Percentiles rank a stretch among this genome's conserved stretches.
Conservation (phyloP, 192 early-diverging fungal genomes). For the Entomortierella parvispora region DNA sequence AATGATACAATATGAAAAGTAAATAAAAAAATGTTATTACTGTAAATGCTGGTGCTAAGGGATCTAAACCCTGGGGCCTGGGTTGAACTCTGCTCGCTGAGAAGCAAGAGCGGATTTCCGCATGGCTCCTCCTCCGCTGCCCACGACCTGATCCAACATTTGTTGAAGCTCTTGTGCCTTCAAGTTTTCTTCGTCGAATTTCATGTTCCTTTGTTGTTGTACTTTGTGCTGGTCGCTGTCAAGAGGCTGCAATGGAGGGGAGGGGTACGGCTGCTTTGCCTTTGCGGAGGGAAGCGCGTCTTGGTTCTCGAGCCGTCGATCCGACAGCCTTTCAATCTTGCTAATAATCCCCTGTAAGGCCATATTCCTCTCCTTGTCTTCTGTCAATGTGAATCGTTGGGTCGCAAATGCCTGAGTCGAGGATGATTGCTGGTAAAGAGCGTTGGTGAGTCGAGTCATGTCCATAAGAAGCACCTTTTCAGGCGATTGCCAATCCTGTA, state of each 20-base stretch:
- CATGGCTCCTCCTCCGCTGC: slow-evolving; percentile 27
- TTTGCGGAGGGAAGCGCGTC: slow-evolving; percentile 49
- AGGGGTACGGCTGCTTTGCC: slow-evolving; percentile 60
- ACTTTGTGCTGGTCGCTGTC: slow-evolving; percentile 60
- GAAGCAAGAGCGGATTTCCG: slow-evolving; percentile 29
- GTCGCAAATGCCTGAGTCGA: slow-evolving; percentile 39
- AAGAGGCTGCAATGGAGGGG: slow-evolving; percentile 63
- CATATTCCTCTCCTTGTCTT: slow-evolving; percentile 56
- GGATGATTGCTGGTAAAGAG: slow-evolving; percentile 55
- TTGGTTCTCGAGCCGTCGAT: slow-evolving; percentile 56
- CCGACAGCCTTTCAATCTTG: slow-evolving; percentile 57
- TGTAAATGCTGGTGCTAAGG: too few relatives aligned
- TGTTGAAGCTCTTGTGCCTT: slow-evolving; percentile 25
- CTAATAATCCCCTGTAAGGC: slow-evolving; percentile 55
- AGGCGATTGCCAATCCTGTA: slow-evolving; percentile 63
- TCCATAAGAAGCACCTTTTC: slow-evolving; percentile 60
- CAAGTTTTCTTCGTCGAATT: not conserved
- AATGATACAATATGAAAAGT: too few relatives aligned
- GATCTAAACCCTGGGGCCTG: not conserved
- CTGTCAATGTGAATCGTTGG: slow-evolving; percentile 57
- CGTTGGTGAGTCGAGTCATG: slow-evolving; percentile 54
- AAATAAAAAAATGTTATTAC: too few relatives aligned
- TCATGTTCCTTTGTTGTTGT: not conserved
- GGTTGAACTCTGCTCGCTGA: slow-evolving; percentile 37
- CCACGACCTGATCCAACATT: slow-evolving; percentile 33